phyloP scores from a whole-genome alignment of 257 asterid genomes.

The Haberlea rhodopensis region DNA sequence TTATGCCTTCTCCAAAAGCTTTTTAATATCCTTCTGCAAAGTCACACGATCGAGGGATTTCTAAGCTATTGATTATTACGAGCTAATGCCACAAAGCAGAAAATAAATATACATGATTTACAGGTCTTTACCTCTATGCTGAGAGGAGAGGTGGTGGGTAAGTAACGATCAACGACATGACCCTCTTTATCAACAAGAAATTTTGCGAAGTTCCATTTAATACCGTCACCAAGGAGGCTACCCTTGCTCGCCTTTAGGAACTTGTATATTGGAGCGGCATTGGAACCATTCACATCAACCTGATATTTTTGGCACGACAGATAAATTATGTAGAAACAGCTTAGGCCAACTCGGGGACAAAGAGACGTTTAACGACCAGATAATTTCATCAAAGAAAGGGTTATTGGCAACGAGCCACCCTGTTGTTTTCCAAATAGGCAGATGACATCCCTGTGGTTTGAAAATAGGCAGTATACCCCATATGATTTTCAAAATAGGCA shows the following conservation, averaged over 20 bases:
- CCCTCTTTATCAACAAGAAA: constrained; percentile 84
- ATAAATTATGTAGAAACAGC: not conserved
- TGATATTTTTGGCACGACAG: constrained; percentile 7
- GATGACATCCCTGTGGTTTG: too few relatives aligned
- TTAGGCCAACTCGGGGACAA: not conserved
- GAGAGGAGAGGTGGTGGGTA: constrained; percentile 83
- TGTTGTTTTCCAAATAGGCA: too few relatives aligned
- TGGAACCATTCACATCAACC: constrained; percentile 82
- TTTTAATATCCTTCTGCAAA: constrained; percentile 87
- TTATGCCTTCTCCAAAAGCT: constrained; percentile 61
- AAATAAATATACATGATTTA: not conserved
- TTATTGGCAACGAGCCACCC: too few relatives aligned
- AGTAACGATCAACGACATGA: constrained; percentile 74
- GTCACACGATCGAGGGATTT: not conserved
- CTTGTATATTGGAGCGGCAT: constrained; percentile 71
- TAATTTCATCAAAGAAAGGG: too few relatives aligned
- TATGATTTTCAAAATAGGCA: too few relatives aligned
- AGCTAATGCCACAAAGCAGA: not conserved
- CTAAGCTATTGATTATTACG: not conserved
- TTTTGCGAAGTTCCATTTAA: constrained; percentile 90
- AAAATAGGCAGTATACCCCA: too few relatives aligned
- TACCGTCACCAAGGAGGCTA: constrained; percentile 63
- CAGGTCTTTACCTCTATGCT: constrained; percentile 67
- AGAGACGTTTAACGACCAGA: not conserved
- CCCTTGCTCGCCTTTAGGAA: constrained; percentile 73